phyloP scores from a whole-genome alignment of 345 rosid genomes.

The Nephelium lappaceum region DNA sequence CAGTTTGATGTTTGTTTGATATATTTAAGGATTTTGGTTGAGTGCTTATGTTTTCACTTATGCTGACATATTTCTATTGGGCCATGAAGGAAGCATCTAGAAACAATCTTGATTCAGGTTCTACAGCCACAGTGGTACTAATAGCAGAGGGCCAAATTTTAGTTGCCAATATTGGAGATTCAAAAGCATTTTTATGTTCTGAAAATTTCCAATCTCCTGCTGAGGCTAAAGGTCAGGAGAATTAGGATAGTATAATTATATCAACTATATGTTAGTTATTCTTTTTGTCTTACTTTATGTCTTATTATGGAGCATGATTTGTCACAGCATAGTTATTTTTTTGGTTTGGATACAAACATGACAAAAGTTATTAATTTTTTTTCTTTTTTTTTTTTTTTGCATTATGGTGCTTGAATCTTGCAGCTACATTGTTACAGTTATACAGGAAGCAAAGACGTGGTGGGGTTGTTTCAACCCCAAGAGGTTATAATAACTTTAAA shows the following conservation, averaged over 20 bases:
- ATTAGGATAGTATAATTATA: slow-evolving; percentile 5
- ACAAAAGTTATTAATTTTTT: slow-evolving; percentile 11
- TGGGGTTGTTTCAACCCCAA: slow-evolving; percentile 48
- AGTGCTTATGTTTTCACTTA: slow-evolving; percentile 5
- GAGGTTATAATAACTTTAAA: slow-evolving; percentile 44
- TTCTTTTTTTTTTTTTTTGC: neutral
- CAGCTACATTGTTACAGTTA: slow-evolving; percentile 73
- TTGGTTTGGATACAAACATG: neutral
- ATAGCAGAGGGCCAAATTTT: slow-evolving; percentile 79
- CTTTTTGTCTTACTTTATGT: slow-evolving; percentile 8
- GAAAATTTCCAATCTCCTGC: slow-evolving; percentile 76
- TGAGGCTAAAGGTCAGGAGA: slow-evolving; percentile 76
- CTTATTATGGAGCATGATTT: slow-evolving; percentile 6
- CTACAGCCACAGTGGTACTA: slow-evolving; percentile 78
- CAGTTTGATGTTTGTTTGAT: neutral
- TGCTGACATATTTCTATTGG: slow-evolving; percentile 23
- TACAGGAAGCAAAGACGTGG: slow-evolving; percentile 66
- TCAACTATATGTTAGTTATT: neutral
- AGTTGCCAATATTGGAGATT: slow-evolving; percentile 91
- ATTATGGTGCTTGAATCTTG: slow-evolving; percentile 31
- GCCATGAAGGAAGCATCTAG: slow-evolving; percentile 69
- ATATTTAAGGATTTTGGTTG: neutral
- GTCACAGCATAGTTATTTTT: neutral
- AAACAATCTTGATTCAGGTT: slow-evolving; percentile 63
- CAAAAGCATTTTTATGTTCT: slow-evolving; percentile 91